phyloP scores from a whole-genome alignment of 768 basidiomycete species.

The Lactarius akahatsu region DNA sequence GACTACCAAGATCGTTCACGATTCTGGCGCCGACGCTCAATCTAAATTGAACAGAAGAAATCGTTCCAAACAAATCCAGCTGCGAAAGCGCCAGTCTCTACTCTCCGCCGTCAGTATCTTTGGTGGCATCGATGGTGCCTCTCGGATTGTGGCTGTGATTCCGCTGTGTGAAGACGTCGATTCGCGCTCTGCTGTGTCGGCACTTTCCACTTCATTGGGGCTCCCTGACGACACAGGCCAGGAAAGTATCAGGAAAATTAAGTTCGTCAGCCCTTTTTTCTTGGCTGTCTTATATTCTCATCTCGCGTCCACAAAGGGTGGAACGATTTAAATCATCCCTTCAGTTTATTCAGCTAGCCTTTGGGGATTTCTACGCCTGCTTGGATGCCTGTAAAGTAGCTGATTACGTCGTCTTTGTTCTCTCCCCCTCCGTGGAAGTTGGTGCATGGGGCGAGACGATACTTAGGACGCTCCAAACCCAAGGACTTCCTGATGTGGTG shows the following conservation, averaged over 20 bases:
- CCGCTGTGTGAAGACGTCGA: conserved; percentile 73
- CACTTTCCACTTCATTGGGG: conserved; percentile 61
- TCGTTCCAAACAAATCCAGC: conserved; percentile 80
- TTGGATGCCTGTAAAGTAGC: conserved; percentile 85
- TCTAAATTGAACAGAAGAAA: conserved; percentile 77
- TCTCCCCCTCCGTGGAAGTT: conserved; percentile 83
- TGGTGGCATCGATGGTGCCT: conserved; percentile 71
- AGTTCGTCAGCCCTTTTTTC: conserved; percentile 44
- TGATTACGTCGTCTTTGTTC: conserved; percentile 84
- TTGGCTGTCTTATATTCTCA: conserved; percentile 18
- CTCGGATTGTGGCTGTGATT: conserved; percentile 84
- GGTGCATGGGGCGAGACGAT: conserved; percentile 83
- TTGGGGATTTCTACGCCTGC: conserved; percentile 68
- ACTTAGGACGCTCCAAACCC: conserved; percentile 83
- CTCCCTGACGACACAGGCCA: conserved; percentile 52
- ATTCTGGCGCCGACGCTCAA: conserved; percentile 58
- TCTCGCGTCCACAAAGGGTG: conserved; percentile 47
- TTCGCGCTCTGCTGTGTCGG: conserved; percentile 49
- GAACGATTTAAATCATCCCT: conserved; percentile 90
- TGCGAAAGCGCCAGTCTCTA: conserved; percentile 65
- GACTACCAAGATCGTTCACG: conserved; percentile 51
- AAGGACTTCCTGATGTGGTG: conserved; percentile 84
- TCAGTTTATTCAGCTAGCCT: conserved; percentile 79
- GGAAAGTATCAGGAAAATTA: conserved; percentile 62
- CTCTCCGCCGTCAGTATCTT: conserved; percentile 76